A percentile compares a stretch with the other conserved stretches of the same genome.
Evolutionary conservation across 495 filamentous ascomycete species (phyloP).

Genomic region (Lepidopterella palustris): DNA sequence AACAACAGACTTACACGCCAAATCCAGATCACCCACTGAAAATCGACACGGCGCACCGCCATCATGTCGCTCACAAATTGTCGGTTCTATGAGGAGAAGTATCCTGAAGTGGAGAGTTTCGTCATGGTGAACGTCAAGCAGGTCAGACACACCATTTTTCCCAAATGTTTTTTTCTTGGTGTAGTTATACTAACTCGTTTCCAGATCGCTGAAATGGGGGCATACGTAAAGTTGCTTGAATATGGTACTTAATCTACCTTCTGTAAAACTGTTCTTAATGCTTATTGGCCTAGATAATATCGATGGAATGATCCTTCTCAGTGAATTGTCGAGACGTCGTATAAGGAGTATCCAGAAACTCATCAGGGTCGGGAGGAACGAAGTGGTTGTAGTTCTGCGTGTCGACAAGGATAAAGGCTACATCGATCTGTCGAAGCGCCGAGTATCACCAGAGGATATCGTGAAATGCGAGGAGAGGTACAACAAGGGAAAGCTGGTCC

Average conservation of each 20-base stretch:
- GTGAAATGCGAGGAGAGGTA: conserved; percentile 94
- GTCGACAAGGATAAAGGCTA: conserved; percentile 99
- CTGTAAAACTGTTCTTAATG: not conserved
- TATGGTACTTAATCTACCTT: conserved; percentile 63
- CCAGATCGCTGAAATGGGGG: conserved; percentile 96
- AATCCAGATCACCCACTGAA: not conserved
- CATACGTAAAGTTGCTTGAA: conserved; percentile 97
- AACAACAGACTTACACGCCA: not conserved
- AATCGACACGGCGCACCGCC: conserved; percentile 17
- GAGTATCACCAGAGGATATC: conserved; percentile 95
- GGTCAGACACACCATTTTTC: conserved; percentile 38
- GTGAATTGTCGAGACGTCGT: conserved; percentile 90
- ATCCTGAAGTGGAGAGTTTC: conserved; percentile 96
- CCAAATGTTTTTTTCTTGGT: not conserved
- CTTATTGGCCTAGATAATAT: conserved; percentile 84
- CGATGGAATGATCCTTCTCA: conserved; percentile 98
- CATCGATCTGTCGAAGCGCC: conserved; percentile 96
- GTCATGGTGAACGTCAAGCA: conserved; percentile 75
- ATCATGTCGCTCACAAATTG: conserved; percentile 96
- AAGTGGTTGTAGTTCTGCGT: conserved; percentile 94
- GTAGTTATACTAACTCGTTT: conserved; percentile 31
- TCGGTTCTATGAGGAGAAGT: conserved; percentile 98
- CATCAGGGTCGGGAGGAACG: conserved; percentile 93
- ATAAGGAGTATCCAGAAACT: conserved; percentile 98
- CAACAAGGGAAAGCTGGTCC: conserved; percentile 99